phyloP scores from a whole-genome alignment of 1,284 basidiomycete genomes.

The Fomitopsis betulina region DNA sequence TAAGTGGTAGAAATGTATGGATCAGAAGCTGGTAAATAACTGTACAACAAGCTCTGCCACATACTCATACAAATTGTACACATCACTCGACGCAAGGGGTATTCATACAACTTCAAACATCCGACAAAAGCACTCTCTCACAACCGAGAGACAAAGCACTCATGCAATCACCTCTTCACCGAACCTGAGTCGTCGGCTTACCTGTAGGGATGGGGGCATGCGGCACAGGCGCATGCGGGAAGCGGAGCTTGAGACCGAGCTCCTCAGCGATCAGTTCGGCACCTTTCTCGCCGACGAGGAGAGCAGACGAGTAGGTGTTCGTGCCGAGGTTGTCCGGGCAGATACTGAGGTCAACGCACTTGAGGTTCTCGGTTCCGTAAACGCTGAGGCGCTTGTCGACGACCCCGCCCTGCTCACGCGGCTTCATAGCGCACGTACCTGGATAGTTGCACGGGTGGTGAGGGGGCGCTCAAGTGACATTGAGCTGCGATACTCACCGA shows the following conservation, averaged over 20 bases:
- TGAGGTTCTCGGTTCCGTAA: conserved; percentile 69
- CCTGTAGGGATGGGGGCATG: conserved; percentile 61
- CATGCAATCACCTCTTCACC: too few species aligned
- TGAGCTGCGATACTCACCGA: conserved; percentile 34
- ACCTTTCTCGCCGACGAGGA: conserved; percentile 68
- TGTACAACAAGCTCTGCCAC: too few species aligned
- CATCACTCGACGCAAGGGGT: too few species aligned
- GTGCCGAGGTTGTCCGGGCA: conserved; percentile 71
- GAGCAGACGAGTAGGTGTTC: conserved; percentile 67
- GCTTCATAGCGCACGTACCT: conserved; percentile 63
- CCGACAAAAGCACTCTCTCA: too few species aligned
- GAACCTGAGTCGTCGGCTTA: conserved; percentile 42
- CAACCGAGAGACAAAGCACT: too few species aligned
- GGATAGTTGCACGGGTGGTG: conserved; percentile 28
- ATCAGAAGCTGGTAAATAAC: too few species aligned
- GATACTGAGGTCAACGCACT: conserved; percentile 63
- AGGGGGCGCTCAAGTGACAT: conserved; percentile 55
- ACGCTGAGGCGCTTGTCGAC: conserved; percentile 71
- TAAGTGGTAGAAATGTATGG: too few species aligned
- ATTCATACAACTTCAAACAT: too few species aligned
- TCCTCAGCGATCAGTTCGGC: conserved; percentile 60
- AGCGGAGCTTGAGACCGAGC: conserved; percentile 57
- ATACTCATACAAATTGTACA: too few species aligned
- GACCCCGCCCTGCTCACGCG: conserved; percentile 71
- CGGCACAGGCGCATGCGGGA: conserved; percentile 66